Conservation (phyloP, 1,284 basidiomycete genomes). For the Apiotrichum porosum region DNA sequence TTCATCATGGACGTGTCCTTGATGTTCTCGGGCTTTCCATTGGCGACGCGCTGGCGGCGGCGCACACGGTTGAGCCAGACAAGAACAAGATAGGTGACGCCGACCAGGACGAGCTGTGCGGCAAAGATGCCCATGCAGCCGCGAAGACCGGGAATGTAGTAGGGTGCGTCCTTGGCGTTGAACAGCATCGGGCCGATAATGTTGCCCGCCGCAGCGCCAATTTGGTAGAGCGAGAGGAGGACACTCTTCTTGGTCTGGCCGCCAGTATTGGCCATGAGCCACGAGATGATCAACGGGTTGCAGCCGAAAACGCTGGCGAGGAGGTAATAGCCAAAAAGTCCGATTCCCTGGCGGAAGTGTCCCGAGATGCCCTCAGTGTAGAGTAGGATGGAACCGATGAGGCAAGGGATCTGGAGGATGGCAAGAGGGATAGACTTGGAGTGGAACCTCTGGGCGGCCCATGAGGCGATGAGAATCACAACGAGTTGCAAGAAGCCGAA, state of each 20-base stretch:
- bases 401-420: slow-evolving; percentile 33
- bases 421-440: slow-evolving; percentile 39
- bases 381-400: slow-evolving; percentile 41
- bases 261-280: slow-evolving; percentile 49
- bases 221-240: slow-evolving; percentile 28
- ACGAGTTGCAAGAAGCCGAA: slow-evolving; percentile 45
- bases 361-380: slow-evolving; percentile 9
- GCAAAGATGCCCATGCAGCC: slow-evolving; percentile 40
- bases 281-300: slow-evolving; percentile 47
- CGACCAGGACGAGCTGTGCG: slow-evolving; percentile 24
- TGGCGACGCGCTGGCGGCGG: slow-evolving; percentile 38
- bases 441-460: slow-evolving; percentile 31
- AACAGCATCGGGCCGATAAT: slow-evolving; percentile 42
- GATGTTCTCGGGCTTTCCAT: slow-evolving; percentile 42
- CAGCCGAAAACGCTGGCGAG: slow-evolving; percentile 47
- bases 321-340: slow-evolving; percentile 49
- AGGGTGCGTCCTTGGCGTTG: slow-evolving; percentile 31
- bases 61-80: slow-evolving; percentile 39
- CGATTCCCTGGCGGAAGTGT: slow-evolving; percentile 19
- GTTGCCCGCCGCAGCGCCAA: slow-evolving; percentile 28
- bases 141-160: slow-evolving; percentile 40
- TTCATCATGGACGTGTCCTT: slow-evolving; percentile 41
- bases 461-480: slow-evolving; percentile 35
- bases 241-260: slow-evolving; percentile 49
- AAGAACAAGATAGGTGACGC: slow-evolving; percentile 29